Percentiles rank a stretch among this genome's conserved stretches.
phyloP scores from a whole-genome alignment of 148 eudicot species.

The Rhododendron williamsianum region DNA sequence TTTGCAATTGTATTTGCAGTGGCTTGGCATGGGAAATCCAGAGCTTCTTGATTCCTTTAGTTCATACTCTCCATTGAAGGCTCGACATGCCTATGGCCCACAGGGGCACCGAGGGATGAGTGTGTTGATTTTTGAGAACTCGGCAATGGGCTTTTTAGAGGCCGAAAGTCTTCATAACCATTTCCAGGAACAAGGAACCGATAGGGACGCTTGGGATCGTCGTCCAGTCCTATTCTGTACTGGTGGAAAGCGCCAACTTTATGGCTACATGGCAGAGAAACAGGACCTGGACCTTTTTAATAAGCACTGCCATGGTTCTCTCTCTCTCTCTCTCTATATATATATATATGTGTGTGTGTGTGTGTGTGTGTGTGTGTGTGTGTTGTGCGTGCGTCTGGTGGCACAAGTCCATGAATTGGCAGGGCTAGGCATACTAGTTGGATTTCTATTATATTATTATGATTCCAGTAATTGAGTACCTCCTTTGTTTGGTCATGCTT shows the following conservation, averaged over 20 bases:
- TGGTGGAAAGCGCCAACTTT: conserved; percentile 66
- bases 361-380: background rate
- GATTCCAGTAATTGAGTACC: background rate
- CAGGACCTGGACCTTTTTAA: conserved; percentile 59
- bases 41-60: conserved; percentile 66
- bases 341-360: too few species aligned
- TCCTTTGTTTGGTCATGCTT: background rate
- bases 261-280: conserved; percentile 65
- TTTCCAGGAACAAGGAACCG: conserved; percentile 44
- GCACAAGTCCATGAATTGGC: background rate
- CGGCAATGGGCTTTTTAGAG: conserved; percentile 58
- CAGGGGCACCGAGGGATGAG: conserved; percentile 77
- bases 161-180: conserved; percentile 64
- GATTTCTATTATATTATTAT: background rate
- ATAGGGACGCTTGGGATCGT: conserved; percentile 55
- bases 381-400: background rate
- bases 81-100: conserved; percentile 79
- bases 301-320: conserved; percentile 51
- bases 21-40: conserved; percentile 82
- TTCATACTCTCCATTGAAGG: conserved; percentile 40
- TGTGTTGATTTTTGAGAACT: conserved; percentile 57
- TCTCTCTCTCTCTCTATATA: background rate
- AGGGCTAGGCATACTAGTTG: background rate
- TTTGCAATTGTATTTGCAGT: conserved; percentile 25
- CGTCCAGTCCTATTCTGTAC: conserved; percentile 28